A percentile compares a stretch with the other conserved stretches of the same genome.
Evolutionary conservation across 257 asterid genomes (phyloP).

Genomic region (Echites panduratus): DNA sequence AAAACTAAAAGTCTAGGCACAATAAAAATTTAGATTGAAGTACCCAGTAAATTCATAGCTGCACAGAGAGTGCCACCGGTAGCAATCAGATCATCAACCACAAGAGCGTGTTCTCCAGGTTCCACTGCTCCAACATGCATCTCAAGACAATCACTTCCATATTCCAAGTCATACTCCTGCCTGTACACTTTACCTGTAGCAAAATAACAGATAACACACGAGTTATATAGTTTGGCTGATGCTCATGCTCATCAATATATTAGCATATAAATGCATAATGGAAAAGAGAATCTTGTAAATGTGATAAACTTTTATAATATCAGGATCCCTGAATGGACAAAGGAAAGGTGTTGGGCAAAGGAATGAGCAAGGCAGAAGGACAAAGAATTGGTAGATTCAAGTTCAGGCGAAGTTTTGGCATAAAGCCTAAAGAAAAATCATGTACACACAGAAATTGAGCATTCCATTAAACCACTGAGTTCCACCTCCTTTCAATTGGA

Average conservation of each 20-base stretch:
- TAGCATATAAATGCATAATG: neutral
- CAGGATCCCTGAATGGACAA: neutral
- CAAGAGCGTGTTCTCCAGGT: conserved; percentile 62
- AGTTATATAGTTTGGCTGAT: neutral
- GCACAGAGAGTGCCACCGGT: conserved; percentile 90
- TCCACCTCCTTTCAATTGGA: too few species aligned
- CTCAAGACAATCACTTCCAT: conserved; percentile 87
- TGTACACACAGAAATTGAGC: too few species aligned
- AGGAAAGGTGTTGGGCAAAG: neutral
- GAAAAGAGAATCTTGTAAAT: too few species aligned
- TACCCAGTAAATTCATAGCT: conserved; percentile 75
- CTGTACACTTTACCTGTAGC: conserved; percentile 58
- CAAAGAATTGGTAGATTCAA: neutral
- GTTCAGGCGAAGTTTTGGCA: too few species aligned
- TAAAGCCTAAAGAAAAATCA: too few species aligned
- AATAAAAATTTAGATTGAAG: conserved; percentile 1
- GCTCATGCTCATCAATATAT: neutral
- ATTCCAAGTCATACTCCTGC: conserved; percentile 79
- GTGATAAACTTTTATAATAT: too few species aligned
- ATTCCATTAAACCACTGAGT: too few species aligned
- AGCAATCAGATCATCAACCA: conserved; percentile 80
- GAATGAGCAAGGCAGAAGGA: neutral
- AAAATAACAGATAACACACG: neutral
- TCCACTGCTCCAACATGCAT: conserved; percentile 78
- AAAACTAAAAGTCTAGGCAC: neutral